These are phyloP conservation scores for Moesziomyces aphidis DNA, from an alignment of 1,284 basidiomycete genomes.

Conservation along the genomic window DNA sequence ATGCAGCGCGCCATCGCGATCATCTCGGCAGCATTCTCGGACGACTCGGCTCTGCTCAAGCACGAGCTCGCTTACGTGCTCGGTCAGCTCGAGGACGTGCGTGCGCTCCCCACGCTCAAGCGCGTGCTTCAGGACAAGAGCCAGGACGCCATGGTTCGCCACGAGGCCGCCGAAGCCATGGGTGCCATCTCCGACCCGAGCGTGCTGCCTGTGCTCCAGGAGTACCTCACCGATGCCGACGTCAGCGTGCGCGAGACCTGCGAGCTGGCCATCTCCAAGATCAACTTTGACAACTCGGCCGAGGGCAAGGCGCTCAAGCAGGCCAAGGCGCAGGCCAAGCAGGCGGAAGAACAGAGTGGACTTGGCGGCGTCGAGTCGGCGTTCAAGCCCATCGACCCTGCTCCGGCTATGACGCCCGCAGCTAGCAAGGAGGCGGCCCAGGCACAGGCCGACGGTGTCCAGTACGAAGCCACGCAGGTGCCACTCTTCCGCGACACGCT, in stretches of 20 bases:
- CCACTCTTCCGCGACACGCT: constrained; percentile 76
- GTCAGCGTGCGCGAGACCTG: constrained; percentile 93
- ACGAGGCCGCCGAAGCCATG: constrained; percentile 98
- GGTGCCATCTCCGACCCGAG: constrained; percentile 84
- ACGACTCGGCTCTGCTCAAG: constrained; percentile 90
- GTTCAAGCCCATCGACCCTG: constrained; percentile 94
- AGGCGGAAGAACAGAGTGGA: constrained; percentile 25
- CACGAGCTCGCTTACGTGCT: constrained; percentile 98
- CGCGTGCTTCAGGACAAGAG: constrained; percentile 77
- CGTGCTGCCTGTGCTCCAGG: constrained; percentile 79
- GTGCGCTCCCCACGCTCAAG: constrained; percentile 84
- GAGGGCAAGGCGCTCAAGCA: constrained; percentile 60
- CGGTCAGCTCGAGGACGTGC: constrained; percentile 83
- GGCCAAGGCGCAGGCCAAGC: constrained; percentile 30
- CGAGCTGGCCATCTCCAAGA: constrained; percentile 95
- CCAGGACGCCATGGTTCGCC: constrained; percentile 96
- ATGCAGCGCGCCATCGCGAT: constrained; percentile 76
- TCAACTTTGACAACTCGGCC: constrained; percentile 83
- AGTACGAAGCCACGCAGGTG: constrained; percentile 68
- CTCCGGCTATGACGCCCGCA: constrained; percentile 73
- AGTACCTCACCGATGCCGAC: constrained; percentile 80
- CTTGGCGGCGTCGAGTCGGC: constrained; percentile 44
- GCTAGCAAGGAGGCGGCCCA: constrained; percentile 47
- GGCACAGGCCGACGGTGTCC: constrained; percentile 12
- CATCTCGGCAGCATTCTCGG: constrained; percentile 86